These are phyloP conservation scores for Lactifluus echinatus DNA, from an alignment of 768 basidiomycete genomes.

Conservation along the genomic window DNA sequence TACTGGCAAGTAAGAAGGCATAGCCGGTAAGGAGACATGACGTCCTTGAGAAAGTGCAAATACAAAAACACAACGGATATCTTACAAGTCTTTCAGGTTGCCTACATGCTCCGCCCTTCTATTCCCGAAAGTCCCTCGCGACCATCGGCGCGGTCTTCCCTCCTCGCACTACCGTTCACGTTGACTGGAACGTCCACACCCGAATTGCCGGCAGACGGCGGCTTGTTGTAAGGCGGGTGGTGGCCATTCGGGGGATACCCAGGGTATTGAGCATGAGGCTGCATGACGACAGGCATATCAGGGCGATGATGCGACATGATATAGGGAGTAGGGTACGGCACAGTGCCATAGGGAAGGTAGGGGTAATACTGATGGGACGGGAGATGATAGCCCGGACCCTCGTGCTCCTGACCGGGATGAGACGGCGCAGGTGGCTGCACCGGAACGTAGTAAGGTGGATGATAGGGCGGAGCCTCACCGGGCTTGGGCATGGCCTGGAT, in stretches of 20 bases:
- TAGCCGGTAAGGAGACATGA: not conserved
- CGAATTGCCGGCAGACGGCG: constrained; percentile 29
- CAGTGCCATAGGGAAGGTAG: constrained; percentile 39
- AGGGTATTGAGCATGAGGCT: constrained; percentile 18
- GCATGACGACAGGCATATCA: constrained; percentile 17
- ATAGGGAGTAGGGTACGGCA: constrained; percentile 40
- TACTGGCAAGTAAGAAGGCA: not conserved
- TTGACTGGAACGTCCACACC: constrained; percentile 22
- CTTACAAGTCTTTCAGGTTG: constrained; percentile 16
- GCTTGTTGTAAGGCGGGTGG: constrained; percentile 34
- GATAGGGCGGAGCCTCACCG: constrained; percentile 42
- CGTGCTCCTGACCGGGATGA: constrained; percentile 31
- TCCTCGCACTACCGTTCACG: constrained; percentile 17
- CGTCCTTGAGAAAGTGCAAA: constrained; percentile 1
- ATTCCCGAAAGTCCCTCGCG: constrained; percentile 17
- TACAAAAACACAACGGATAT: constrained; percentile 14
- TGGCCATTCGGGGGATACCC: constrained; percentile 31
- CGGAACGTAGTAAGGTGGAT: constrained; percentile 40
- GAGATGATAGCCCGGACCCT: constrained; percentile 26
- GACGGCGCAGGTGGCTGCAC: constrained; percentile 35
- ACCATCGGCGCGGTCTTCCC: constrained; percentile 14
- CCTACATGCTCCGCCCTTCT: constrained; percentile 18
- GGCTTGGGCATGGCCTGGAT: constrained; percentile 39
- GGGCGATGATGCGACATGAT: constrained; percentile 35
- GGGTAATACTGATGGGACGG: constrained; percentile 36